Base-by-base conservation (phyloP, 306 rosid species). In the Lathyrus oleraceus region DNA sequence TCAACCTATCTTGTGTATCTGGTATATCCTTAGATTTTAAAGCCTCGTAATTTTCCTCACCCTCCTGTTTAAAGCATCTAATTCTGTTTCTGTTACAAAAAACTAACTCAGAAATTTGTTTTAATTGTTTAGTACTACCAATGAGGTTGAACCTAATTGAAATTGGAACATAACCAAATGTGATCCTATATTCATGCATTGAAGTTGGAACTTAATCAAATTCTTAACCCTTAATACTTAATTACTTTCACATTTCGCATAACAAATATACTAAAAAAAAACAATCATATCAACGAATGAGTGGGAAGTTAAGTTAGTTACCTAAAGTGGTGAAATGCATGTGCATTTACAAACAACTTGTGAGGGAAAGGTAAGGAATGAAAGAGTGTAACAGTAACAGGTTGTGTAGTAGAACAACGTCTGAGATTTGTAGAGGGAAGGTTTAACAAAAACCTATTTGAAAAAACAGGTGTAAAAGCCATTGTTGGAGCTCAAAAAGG, bases 51-150 rank as follows among this genome's bases (percentile, higher is more conserved):
- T 56, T 76, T 71, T 81, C 81, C 63, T 62, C 54, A 64, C 71
- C 83, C 21, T 78, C 83, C 21, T 77, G 56, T 42, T 75, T 73
- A 56, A 61, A 64, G 84, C 88, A 73, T 74, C 84, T 76, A 64
- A 77, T 79, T 80, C 86, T 85, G 82, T 13, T 56, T 27, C 71
- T 52, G 52, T 51, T 4, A 28, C 10, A 30, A 48, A n/a, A 32
- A 42, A 23, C 16, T 30, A 58, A 47, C 6, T 57, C 61, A 57
- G 6, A 28, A 57, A 27, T 13, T 14, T 57, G 28, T 13, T 57
- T 57, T 57, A 57, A 27, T 57, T 57, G 12, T 27, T 11, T 27
- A 13, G n/a, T n/a, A n/a, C 5, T 57, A 5, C 39, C 38, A 17
- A 10, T 25, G 54, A 54, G 61, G 20, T 27, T 57, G 39, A 27